Conservation (phyloP, 352 stramenopile genomes). For the Phytophthora rubi region DNA sequence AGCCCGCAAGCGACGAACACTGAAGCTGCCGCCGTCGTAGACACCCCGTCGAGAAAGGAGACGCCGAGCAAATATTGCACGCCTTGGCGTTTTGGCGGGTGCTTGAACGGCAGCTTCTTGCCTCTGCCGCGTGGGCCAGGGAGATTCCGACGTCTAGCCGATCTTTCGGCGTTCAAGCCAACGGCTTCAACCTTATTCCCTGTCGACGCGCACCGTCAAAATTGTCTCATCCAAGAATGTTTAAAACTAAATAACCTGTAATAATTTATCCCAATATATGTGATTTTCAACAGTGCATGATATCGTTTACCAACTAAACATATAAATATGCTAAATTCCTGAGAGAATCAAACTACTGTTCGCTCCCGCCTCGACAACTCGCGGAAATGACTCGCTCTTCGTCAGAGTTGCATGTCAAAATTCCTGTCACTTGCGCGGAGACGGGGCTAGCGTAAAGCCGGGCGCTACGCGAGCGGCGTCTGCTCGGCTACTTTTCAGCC, state of each 20-base stretch:
- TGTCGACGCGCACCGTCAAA: no score
- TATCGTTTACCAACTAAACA: no score
- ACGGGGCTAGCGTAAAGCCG: not conserved
- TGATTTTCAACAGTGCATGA: no score
- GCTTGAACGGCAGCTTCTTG: not conserved
- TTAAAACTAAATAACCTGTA: no score
- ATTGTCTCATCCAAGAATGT: not conserved
- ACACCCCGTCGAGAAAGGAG: not conserved
- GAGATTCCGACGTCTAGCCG: not conserved
- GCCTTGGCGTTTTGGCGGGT: not conserved
- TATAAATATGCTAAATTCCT: no score
- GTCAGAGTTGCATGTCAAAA: slow-evolving; percentile 47
- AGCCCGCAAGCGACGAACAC: not conserved
- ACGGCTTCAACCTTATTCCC: not conserved
- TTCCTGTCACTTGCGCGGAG: slow-evolving; percentile 40
- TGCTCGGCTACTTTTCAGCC: not conserved
- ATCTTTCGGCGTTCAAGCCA: not conserved
- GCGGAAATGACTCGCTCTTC: slow-evolving; percentile 41
- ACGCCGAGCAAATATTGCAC: not conserved
- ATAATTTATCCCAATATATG: no score
- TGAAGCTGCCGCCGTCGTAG: not conserved
- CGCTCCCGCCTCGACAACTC: slow-evolving; percentile 13
- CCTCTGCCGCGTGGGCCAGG: not conserved
- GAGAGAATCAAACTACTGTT: no score
- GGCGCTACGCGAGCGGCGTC: not conserved